Percentiles rank a stretch among this genome's conserved stretches.
Evolutionary conservation across 2,329 filamentous ascomycete genomes (phyloP).

Genomic region (Nemania bipapillata): DNA sequence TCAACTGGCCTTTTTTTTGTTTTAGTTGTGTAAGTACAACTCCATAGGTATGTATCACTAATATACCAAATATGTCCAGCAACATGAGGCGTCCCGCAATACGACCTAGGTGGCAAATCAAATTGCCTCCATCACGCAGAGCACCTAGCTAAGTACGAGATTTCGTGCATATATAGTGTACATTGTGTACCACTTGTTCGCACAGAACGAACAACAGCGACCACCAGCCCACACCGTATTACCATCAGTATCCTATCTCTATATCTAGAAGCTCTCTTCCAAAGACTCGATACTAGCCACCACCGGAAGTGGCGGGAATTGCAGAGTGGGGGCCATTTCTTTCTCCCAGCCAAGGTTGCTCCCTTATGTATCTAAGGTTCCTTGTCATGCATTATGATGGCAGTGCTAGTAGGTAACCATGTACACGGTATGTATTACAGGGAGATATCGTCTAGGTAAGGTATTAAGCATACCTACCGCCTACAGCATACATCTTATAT

Average conservation of each 20-base stretch:
- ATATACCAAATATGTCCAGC: conserved; percentile 3
- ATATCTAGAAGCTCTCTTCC: neutral
- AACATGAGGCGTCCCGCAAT: conserved; percentile 21
- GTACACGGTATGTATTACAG: too few species aligned
- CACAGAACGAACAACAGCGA: neutral
- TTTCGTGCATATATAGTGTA: conserved; percentile 27
- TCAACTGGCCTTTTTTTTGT: too few species aligned
- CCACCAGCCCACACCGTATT: neutral
- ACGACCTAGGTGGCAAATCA: conserved; percentile 31
- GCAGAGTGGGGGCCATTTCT: conserved; percentile 16
- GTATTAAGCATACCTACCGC: too few species aligned
- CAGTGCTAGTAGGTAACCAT: neutral
- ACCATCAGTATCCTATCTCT: neutral
- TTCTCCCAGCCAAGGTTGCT: conserved; percentile 11
- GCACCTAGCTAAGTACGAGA: conserved; percentile 21
- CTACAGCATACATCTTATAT: neutral
- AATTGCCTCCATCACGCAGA: neutral
- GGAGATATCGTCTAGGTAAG: too few species aligned
- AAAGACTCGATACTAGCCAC: neutral
- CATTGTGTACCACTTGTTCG: conserved; percentile 5
- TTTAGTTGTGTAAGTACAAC: neutral
- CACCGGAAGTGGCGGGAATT: conserved; percentile 38
- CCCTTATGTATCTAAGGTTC: too few species aligned
- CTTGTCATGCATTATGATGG: conserved; percentile 6
- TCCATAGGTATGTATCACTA: neutral